Evolutionary conservation across 192 early-diverging fungal species (phyloP).

Genomic region (Rhizophlyctis rosea): DNA sequence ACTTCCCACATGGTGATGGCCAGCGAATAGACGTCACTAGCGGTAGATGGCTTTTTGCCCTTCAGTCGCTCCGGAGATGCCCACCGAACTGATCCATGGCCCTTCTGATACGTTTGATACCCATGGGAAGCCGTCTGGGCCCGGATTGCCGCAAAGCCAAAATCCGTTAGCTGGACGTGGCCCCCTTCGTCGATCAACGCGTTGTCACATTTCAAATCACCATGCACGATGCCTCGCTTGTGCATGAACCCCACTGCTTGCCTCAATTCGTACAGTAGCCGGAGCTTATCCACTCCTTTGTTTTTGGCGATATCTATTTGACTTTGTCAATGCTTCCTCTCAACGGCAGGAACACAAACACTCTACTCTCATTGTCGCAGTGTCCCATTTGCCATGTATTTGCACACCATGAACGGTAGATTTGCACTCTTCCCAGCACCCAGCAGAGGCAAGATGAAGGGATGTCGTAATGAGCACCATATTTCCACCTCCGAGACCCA

Average conservation of each 20-base stretch:
- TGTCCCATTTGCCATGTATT: conserved; percentile 29
- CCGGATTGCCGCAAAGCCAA: conserved; percentile 49
- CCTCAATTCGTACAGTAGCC: conserved; percentile 25
- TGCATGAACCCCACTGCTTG: conserved; percentile 27
- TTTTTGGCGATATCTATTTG: no score
- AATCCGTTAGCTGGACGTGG: conserved; percentile 79
- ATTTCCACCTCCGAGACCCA: conserved; percentile 16
- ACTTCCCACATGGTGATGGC: no score
- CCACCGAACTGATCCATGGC: conserved; percentile 19
- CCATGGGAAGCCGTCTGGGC: conserved; percentile 1
- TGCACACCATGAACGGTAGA: conserved; percentile 27
- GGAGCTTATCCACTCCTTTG: conserved; percentile 7
- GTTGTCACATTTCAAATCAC: conserved; percentile 81
- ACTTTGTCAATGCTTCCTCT: no score
- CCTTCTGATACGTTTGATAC: conserved; percentile 4
- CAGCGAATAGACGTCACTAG: no score
- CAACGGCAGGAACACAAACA: no score
- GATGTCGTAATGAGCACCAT: conserved; percentile 24
- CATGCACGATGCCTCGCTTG: conserved; percentile 22
- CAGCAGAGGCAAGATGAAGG: conserved; percentile 26
- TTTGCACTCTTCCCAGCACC: conserved; percentile 24
- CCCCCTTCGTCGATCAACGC: conserved; percentile 78
- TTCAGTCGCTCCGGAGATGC: conserved; percentile 14
- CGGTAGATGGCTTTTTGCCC: no score
- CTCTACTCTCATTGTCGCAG: conserved; percentile 6